Conservation (phyloP, 805 yeast species). For the Komagataella kurtzmanii region DNA sequence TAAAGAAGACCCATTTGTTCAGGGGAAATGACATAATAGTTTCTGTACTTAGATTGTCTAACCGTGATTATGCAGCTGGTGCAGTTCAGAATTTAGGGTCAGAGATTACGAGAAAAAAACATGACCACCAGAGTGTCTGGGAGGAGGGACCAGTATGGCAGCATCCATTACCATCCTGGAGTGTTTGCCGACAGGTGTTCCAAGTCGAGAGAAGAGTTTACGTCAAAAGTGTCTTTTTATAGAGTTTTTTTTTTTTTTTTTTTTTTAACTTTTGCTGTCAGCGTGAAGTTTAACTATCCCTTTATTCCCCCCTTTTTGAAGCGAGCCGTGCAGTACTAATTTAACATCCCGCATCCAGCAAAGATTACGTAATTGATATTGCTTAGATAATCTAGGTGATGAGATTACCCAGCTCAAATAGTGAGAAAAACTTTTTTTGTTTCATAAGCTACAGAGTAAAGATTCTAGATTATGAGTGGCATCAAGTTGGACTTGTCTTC, state of each 20-base stretch:
- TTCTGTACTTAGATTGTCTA: not conserved
- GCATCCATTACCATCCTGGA: too few species aligned
- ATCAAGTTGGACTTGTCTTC: conserved; percentile 36
- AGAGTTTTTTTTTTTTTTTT: too few species aligned
- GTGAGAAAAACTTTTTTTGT: not conserved
- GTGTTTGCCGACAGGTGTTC: too few species aligned
- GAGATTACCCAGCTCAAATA: not conserved
- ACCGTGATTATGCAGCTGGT: not conserved
- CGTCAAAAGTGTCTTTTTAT: too few species aligned
- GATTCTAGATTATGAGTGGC: conserved; percentile 22
- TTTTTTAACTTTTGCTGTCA: too few species aligned
- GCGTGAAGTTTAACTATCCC: too few species aligned
- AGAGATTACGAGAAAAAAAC: not conserved
- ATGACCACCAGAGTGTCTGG: not conserved
- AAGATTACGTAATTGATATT: not conserved
- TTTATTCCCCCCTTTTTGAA: too few species aligned
- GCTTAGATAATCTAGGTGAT: not conserved
- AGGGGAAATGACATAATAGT: not conserved
- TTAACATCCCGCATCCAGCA: not conserved
- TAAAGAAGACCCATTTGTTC: not conserved
- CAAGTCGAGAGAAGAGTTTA: too few species aligned
- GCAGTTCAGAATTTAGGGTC: not conserved
- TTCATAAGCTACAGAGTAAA: not conserved
- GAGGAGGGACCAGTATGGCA: not conserved
- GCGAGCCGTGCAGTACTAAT: too few species aligned